Percentiles rank a stretch among this genome's conserved stretches.
Evolutionary conservation across 495 filamentous ascomycete genomes (phyloP).

Genomic region (Articulospora tetracladia): DNA sequence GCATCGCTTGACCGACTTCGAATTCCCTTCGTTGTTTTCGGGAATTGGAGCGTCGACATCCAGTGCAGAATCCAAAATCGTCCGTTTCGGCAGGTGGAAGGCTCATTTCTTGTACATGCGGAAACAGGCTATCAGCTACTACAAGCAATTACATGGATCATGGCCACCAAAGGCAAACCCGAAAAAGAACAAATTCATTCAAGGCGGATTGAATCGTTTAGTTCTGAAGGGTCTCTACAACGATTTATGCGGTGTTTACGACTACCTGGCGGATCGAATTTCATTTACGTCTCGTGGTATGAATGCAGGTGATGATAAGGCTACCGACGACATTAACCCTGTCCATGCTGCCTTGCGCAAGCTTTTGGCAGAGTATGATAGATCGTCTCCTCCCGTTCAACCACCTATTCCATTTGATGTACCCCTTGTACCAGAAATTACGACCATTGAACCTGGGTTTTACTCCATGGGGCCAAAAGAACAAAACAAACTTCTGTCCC

Average conservation of each 20-base stretch:
- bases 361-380: slow-evolving; percentile 81
- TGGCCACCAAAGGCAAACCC: slow-evolving; percentile 91
- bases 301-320: slow-evolving; percentile 43
- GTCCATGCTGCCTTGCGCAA: slow-evolving; percentile 58
- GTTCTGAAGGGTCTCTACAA: slow-evolving; percentile 79
- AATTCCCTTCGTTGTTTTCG: slow-evolving; percentile 88
- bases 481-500: slow-evolving; percentile 56
- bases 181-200: slow-evolving; percentile 89
- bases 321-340: slow-evolving; percentile 28
- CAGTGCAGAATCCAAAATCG: slow-evolving; percentile 63
- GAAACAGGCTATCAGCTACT: slow-evolving; percentile 69
- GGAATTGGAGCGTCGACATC: slow-evolving; percentile 80
- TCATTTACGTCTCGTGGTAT: slow-evolving; percentile 48
- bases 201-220: slow-evolving; percentile 78
- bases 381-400: slow-evolving; percentile 79
- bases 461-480: slow-evolving; percentile 63
- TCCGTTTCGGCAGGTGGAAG: slow-evolving; percentile 85
- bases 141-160: slow-evolving; percentile 78
- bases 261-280: slow-evolving; percentile 78
- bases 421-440: slow-evolving; percentile 69
- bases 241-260: slow-evolving; percentile 84
- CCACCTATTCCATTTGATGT: slow-evolving; percentile 91
- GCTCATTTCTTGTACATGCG: slow-evolving; percentile 67
- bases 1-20: slow-evolving; percentile 69
- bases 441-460: slow-evolving; percentile 55